phyloP scores from a whole-genome alignment of 2,329 filamentous ascomycete species.

The Penicillium oxalicum region DNA sequence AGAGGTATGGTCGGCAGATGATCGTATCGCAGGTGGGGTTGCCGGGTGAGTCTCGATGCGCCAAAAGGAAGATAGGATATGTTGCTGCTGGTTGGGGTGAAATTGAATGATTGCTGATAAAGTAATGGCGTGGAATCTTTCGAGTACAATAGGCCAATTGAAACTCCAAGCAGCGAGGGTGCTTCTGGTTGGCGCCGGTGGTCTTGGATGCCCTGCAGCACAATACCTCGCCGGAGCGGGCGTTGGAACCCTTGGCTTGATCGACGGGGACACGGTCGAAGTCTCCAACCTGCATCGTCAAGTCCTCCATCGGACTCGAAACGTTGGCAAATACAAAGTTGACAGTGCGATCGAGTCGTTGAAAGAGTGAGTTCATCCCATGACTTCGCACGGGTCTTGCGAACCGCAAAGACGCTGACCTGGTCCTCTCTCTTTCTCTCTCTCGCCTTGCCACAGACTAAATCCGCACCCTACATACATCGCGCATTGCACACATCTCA shows the following conservation, averaged over 20 bases:
- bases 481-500: slow-evolving; percentile 59
- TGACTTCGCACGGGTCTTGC: not conserved
- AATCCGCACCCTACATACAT: slow-evolving; percentile 66
- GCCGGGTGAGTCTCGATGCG: slow-evolving; percentile 48
- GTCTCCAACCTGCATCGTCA: slow-evolving; percentile 88
- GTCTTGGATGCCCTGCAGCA: slow-evolving; percentile 84
- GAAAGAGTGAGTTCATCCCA: slow-evolving; percentile 41
- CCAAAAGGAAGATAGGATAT: too few species aligned
- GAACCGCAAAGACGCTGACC: not conserved
- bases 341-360: slow-evolving; percentile 64
- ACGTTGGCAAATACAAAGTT: slow-evolving; percentile 72
- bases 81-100: not conserved
- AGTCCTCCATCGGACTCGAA: slow-evolving; percentile 67
- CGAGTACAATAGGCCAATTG: slow-evolving; percentile 59
- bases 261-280: slow-evolving; percentile 86
- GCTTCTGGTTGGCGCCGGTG: slow-evolving; percentile 79
- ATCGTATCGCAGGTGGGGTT: slow-evolving; percentile 78
- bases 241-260: slow-evolving; percentile 72
- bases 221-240: slow-evolving; percentile 90
- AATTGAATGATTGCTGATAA: too few species aligned
- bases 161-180: slow-evolving; percentile 64
- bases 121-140: not conserved
- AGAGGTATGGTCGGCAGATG: slow-evolving; percentile 82
- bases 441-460: slow-evolving; percentile 44
- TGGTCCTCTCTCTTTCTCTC: slow-evolving; percentile 7